Evolutionary conservation across 805 yeast genomes (phyloP), one percentile per base, ranked within the genome.

Genomic region (Spathaspora arborariae): DNA sequence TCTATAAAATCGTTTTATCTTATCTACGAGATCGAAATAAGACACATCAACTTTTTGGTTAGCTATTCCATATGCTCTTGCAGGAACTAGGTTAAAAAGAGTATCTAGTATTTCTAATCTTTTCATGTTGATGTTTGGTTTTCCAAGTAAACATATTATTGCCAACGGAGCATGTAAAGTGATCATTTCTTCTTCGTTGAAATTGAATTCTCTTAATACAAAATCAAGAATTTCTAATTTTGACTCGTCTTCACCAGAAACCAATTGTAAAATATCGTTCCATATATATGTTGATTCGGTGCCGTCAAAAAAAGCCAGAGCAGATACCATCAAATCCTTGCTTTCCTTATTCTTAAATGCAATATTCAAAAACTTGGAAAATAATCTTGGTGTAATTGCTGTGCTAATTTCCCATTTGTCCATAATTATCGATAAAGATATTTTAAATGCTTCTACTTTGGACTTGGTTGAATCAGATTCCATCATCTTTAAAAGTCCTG

Each of bases 331-430:
- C 0, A 85, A 66, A 9, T 78, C 84, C 5, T 68, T 66, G 45
- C 67, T 47, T 11, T 54, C 56, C 42, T 39, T 49, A 48, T 42
- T 43, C 46, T 46, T 51, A 59, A 52, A 70, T 2, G 84, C 75
- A 3, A 80, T 70, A 45, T 64, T 53, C 42, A 94, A 63, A 2
- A 88, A 70, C 0, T 95, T 92, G 0, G 80, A 65, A 39, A 94
- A 78, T 6, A 91, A 62, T 20, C 70, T 64, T 0, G 96, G 95
- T 0, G 90, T 81, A 1, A 92, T 69, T 11, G 77, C 62, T 9
- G 83, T 80, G 10, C 97, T 95, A 37, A 94, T 82, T 63, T 94
- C 99, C 98, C 98, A 94, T 51, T 89, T 80, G 59, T 94, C 98
- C 82, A 91, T 79, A 3, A 91, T 73, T 0, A 94, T 80, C 3